phyloP scores from a whole-genome alignment of 441 rosid genomes.

The Melastoma candidum region DNA sequence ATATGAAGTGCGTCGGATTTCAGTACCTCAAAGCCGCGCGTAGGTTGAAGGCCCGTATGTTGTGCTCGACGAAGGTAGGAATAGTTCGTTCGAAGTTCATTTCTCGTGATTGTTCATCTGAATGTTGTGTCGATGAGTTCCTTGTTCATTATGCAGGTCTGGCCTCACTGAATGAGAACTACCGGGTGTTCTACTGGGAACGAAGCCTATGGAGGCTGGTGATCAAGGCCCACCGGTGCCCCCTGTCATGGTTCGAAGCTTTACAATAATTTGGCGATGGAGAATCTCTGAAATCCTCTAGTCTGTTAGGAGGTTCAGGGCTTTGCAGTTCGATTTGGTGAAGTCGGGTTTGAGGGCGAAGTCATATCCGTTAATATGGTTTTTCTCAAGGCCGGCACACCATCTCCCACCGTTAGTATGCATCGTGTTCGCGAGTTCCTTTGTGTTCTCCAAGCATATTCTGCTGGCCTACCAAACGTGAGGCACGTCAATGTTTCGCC shows the following conservation, averaged over 20 bases:
- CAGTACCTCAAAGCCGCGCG: slow-evolving; percentile 91
- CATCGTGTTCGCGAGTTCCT: too few species aligned
- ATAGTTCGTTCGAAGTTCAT: not conserved
- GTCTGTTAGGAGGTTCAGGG: slow-evolving; percentile 70
- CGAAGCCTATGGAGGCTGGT: slow-evolving; percentile 81
- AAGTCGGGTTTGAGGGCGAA: slow-evolving; percentile 85
- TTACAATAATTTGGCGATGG: slow-evolving; percentile 84
- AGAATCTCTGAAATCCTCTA: slow-evolving; percentile 78
- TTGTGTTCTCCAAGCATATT: too few species aligned
- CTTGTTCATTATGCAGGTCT: slow-evolving; percentile 32
- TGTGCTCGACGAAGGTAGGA: slow-evolving; percentile 88
- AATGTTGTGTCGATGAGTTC: not conserved
- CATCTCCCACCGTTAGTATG: slow-evolving; percentile 72
- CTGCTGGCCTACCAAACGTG: too few species aligned
- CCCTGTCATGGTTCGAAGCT: slow-evolving; percentile 97
- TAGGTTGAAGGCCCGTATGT: slow-evolving; percentile 45
- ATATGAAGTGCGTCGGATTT: slow-evolving; percentile 96
- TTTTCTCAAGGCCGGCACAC: slow-evolving; percentile 86
- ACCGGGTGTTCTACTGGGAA: slow-evolving; percentile 70
- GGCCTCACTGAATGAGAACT: slow-evolving; percentile 56
- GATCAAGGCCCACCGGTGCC: slow-evolving; percentile 70
- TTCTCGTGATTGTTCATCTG: not conserved
- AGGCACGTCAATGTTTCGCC: slow-evolving; percentile 32
- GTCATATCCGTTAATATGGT: slow-evolving; percentile 76
- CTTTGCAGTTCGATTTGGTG: slow-evolving; percentile 81